phyloP scores from a whole-genome alignment of 2,329 filamentous ascomycete species.

The Pseudogymnoascus sp. region DNA sequence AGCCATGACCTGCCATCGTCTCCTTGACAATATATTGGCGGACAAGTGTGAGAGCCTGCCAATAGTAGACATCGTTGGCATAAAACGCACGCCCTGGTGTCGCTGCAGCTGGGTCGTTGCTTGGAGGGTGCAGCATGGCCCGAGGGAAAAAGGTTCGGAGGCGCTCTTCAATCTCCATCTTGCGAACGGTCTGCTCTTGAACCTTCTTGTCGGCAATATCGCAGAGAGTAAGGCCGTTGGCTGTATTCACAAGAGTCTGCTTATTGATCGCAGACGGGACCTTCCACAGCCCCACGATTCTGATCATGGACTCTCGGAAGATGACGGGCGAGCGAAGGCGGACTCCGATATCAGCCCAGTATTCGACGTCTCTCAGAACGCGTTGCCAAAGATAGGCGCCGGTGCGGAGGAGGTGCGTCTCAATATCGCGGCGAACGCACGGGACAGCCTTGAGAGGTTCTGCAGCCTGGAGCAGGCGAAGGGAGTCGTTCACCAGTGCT shows the following conservation, averaged over 20 bases:
- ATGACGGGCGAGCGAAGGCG: conserved; percentile 26
- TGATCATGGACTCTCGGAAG: conserved; percentile 27
- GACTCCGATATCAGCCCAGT: conserved; percentile 24
- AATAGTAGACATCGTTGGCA: conserved; percentile 27
- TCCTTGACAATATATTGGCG: conserved; percentile 22
- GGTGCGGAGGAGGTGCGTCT: conserved; percentile 25
- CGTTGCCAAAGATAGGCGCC: conserved; percentile 24
- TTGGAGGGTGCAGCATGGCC: conserved; percentile 20
- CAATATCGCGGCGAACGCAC: conserved; percentile 21
- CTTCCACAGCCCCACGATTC: conserved; percentile 24
- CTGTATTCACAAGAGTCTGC: conserved; percentile 5
- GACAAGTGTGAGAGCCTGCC: conserved; percentile 23
- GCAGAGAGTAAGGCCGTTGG: conserved; percentile 15
- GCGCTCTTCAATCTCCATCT: conserved; percentile 22
- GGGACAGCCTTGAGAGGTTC: conserved; percentile 19
- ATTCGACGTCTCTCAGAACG: conserved; percentile 19
- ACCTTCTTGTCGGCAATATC: conserved; percentile 21
- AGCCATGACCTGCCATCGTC: conserved; percentile 18
- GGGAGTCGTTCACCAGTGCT: conserved; percentile 20
- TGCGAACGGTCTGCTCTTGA: conserved; percentile 21
- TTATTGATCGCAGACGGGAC: conserved; percentile 17
- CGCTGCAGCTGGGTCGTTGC: background rate
- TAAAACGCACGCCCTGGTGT: conserved; percentile 26
- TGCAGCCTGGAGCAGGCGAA: conserved; percentile 23
- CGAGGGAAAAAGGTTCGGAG: conserved; percentile 23